Conservation (phyloP, 768 basidiomycete species). For the Sarcodon sp. region DNA sequence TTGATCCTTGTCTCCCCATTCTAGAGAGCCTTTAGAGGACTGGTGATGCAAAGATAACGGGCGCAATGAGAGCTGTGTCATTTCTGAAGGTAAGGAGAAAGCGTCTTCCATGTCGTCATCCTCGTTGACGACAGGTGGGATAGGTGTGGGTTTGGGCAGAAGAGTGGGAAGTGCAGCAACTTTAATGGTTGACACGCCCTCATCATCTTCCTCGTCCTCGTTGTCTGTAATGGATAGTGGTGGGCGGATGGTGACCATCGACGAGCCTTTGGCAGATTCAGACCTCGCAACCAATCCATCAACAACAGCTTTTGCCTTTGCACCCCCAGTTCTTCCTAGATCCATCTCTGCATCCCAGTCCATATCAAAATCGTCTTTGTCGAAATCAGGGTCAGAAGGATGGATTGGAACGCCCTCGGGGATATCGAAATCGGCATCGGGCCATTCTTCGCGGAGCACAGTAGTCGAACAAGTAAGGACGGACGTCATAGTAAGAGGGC, state of each 20-base stretch:
- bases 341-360: conserved; percentile 81
- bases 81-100: conserved; percentile 68
- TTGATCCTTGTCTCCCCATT: conserved; percentile 79
- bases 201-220: conserved; percentile 59
- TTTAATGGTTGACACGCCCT: conserved; percentile 79
- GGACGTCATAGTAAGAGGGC: conserved; percentile 33
- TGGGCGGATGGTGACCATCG: conserved; percentile 53
- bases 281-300: conserved; percentile 26
- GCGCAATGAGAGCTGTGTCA: conserved; percentile 72
- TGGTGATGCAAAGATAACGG: conserved; percentile 66
- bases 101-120: conserved; percentile 80
- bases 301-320: conserved; percentile 27
- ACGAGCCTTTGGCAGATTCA: conserved; percentile 20
- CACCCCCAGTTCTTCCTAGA: conserved; percentile 41
- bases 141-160: conserved; percentile 17
- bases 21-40: conserved; percentile 72
- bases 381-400: conserved; percentile 48
- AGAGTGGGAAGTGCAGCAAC: conserved; percentile 34
- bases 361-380: conserved; percentile 34
- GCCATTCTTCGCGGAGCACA: conserved; percentile 64
- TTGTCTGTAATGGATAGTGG: conserved; percentile 35
- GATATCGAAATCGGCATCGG: conserved; percentile 78
- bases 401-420: conserved; percentile 63
- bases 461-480: conserved; percentile 44
- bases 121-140: conserved; percentile 19